Base-by-base conservation (phyloP, 1,284 basidiomycete species). In the Ganoderma resinaceum region DNA sequence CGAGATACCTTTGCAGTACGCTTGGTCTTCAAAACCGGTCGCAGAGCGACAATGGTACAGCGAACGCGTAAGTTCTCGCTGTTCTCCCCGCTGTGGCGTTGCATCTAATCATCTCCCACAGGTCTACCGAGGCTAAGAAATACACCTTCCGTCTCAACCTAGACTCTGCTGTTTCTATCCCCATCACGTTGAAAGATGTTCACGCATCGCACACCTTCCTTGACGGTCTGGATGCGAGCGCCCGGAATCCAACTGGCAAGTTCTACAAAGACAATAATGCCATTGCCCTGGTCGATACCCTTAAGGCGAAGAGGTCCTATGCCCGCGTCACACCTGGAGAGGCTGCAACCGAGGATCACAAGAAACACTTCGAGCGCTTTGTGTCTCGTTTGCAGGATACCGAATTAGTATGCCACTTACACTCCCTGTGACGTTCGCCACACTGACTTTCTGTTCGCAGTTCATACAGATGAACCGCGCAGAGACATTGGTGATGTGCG, bases 181-280 rank as follows among this genome's bases (percentile, higher is more conserved):
- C 75, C 1, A 60, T 77, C 0, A 33, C 66, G 2, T 66, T 79
- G 12, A 71, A 74, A 37, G 77, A 79, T 42, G 66, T 75, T 5
- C 71, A 75, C 33, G 72, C 76, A 7, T 60, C 73, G 0, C 58
- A 58, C 26, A 53, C 68, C 9, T 70, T 67, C 46, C 53, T 73
- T 18, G 73, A 74, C 40, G 61, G 61, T 5, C 68, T 77, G 29
- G 65, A 70, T 38, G 61, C 60, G 7, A 60, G n/a, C 0, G 69
- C 67, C 2, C 66, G 66, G 16, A 74, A 73, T 37, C 71, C 73
- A 1, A 72, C 76, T 0, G 78, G 77, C 3, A 78, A 78, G 62
- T 79, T 79, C 65, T 79, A 79, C 70, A 77, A 76, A 61, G 74
- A 70, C n/a, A 40, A 76, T 23, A 23, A 71, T 57, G 75, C 75